Evolutionary conservation across 495 filamentous ascomycete species (phyloP), one percentile per base, ranked within the genome.

Genomic region (Penicillium parvum): DNA sequence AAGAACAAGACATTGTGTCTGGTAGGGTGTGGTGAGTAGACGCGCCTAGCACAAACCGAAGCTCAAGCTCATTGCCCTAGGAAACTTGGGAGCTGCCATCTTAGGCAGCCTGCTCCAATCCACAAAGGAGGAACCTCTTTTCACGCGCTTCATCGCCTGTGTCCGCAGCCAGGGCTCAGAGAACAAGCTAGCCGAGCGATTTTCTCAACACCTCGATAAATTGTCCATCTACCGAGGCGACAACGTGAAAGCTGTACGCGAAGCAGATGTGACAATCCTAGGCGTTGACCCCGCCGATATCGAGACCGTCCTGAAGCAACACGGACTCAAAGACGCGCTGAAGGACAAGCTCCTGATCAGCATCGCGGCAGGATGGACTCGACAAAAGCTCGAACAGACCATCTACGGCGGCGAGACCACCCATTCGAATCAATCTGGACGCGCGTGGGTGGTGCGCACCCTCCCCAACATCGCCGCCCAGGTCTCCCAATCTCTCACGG

Each of bases 351-450:
- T 71, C 17, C 28, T 71, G 5, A 68, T 71, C 47, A 71, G 68
- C 47, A 65, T 71, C 7, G 66, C 60, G n/a, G 68, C 68, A 2
- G 68, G 66, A 9, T 68, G 63, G 64, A 65, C 63, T 0, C 41
- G 50, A 29, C 34, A 58, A 29, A 52, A 60, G 16, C 52, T 70
- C 22, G 57, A 62, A 23, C 18, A 37, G 14, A 61, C 50, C 11
- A 45, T 70, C 15, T 64, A 60, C 43, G 57, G 54, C 14, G 55
- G 35, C 22, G 40, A 41, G 7, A 54, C 54, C 2, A 44, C 52
- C 1, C 16, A 17, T 2, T 37, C 32, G 1, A 57, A 56, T 23
- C 27, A 35, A 6, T 7, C 40, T 8, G 35, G 32, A 9, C 47
- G 54, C 7, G 55, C 57, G 14, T 59, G 51, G 45, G 58, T 69